Evolutionary conservation across 1,284 basidiomycete species (phyloP).

Genomic region (Xerocomus amazonicus): DNA sequence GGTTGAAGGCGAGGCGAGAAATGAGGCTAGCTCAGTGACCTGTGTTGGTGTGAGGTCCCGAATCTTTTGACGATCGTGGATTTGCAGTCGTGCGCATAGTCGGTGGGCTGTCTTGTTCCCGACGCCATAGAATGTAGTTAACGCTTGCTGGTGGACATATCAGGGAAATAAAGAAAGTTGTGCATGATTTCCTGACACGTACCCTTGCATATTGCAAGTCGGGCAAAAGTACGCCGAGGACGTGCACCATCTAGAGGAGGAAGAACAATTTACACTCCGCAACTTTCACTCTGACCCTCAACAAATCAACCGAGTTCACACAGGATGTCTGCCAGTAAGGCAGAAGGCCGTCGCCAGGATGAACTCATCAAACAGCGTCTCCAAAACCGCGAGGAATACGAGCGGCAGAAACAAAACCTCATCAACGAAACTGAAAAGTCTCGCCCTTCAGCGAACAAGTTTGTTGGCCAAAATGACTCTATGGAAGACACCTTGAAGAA

Average conservation of each 20-base stretch:
- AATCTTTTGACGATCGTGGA: constrained; percentile 79
- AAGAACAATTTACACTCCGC: constrained; percentile 33
- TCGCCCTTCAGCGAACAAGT: constrained; percentile 79
- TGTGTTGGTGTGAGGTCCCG: constrained; percentile 75
- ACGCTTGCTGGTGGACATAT: constrained; percentile 60
- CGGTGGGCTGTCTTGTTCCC: constrained; percentile 70
- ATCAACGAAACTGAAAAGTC: constrained; percentile 82
- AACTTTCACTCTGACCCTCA: not conserved
- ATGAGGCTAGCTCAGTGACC: constrained; percentile 81
- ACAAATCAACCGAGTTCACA: constrained; percentile 7
- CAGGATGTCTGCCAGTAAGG: constrained; percentile 62
- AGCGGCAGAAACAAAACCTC: constrained; percentile 84
- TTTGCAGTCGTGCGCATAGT: constrained; percentile 84
- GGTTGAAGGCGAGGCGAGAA: constrained; percentile 81
- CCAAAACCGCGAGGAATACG: constrained; percentile 83
- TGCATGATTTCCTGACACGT: constrained; percentile 22
- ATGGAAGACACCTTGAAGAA: constrained; percentile 94
- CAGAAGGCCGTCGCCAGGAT: constrained; percentile 76
- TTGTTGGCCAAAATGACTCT: constrained; percentile 91
- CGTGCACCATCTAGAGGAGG: constrained; percentile 59
- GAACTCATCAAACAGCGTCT: constrained; percentile 76
- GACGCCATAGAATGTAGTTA: constrained; percentile 83
- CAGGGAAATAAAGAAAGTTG: not conserved
- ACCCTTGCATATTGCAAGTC: constrained; percentile 70
- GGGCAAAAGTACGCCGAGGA: constrained; percentile 71